Conservation (phyloP, 345 rosid species). For the Sonneratia alba region DNA sequence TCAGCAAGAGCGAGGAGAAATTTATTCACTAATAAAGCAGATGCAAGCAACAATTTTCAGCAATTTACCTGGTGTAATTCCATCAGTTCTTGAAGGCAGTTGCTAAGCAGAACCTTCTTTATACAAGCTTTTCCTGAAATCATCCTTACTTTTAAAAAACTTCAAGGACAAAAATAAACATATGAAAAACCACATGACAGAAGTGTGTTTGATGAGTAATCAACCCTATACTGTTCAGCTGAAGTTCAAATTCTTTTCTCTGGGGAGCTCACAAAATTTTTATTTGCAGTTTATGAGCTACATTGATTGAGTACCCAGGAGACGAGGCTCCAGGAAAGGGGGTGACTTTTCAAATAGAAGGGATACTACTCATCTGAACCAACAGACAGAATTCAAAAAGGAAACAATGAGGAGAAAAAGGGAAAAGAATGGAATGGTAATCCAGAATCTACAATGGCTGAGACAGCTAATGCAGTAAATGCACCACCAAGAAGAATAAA, state of each 20-base stretch:
- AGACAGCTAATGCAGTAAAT: background rate
- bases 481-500: background rate
- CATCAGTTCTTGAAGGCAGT: conserved; percentile 98
- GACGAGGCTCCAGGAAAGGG: background rate
- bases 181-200: background rate
- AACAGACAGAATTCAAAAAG: background rate
- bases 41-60: conserved; percentile 3
- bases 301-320: background rate
- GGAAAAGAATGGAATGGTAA: background rate
- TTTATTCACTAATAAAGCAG: background rate
- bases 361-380: background rate
- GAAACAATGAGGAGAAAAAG: background rate
- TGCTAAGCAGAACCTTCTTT: conserved; percentile 90
- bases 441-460: background rate
- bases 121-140: conserved; percentile 86
- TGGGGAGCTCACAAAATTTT: background rate
- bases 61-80: conserved; percentile 87
- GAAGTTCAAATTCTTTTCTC: background rate
- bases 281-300: background rate
- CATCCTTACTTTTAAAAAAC: background rate
- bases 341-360: background rate
- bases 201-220: background rate
- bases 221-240: background rate
- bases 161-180: background rate
- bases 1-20: background rate